Percentiles rank a stretch among this genome's conserved stretches.
Conservation (phyloP, 1,284 basidiomycete genomes). For the Ustilago esculenta region DNA sequence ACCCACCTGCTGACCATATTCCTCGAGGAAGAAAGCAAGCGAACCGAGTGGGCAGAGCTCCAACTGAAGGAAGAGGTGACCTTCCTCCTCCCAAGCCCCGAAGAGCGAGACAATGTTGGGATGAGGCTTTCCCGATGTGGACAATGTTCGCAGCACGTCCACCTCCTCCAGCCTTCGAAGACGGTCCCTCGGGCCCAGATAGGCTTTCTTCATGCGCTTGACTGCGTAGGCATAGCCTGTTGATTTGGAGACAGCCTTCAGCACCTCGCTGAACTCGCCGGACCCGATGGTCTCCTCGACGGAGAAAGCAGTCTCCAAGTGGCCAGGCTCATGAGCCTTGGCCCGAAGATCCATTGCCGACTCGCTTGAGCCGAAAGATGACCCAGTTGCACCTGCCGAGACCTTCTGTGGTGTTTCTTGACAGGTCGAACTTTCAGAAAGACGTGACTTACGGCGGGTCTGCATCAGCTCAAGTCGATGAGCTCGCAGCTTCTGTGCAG, state of each 20-base stretch:
- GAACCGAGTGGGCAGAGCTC: constrained; percentile 94
- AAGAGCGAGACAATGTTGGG: constrained; percentile 80
- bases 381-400: not conserved
- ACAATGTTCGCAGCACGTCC: constrained; percentile 85
- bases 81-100: constrained; percentile 96
- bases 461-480: constrained; percentile 46
- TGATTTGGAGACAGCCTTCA: constrained; percentile 82
- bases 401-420: constrained; percentile 40
- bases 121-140: constrained; percentile 58
- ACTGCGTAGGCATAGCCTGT: constrained; percentile 80
- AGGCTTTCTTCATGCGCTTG: constrained; percentile 88
- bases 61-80: constrained; percentile 89
- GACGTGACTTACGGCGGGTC: constrained; percentile 32
- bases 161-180: constrained; percentile 92
- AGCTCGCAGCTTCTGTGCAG: constrained; percentile 36
- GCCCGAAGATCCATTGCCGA: constrained; percentile 15
- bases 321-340: constrained; percentile 17
- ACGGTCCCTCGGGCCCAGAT: constrained; percentile 86
- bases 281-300: constrained; percentile 84
- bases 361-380: constrained; percentile 4
- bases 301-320: constrained; percentile 72
- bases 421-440: constrained; percentile 37
- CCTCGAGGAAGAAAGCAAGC: constrained; percentile 88
- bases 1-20: constrained; percentile 82
- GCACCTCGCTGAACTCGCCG: constrained; percentile 93